Percentiles rank a stretch among this genome's conserved stretches.
phyloP scores from a whole-genome alignment of 1,139 yeast species.

The Sugiyamaella xylanicola region DNA sequence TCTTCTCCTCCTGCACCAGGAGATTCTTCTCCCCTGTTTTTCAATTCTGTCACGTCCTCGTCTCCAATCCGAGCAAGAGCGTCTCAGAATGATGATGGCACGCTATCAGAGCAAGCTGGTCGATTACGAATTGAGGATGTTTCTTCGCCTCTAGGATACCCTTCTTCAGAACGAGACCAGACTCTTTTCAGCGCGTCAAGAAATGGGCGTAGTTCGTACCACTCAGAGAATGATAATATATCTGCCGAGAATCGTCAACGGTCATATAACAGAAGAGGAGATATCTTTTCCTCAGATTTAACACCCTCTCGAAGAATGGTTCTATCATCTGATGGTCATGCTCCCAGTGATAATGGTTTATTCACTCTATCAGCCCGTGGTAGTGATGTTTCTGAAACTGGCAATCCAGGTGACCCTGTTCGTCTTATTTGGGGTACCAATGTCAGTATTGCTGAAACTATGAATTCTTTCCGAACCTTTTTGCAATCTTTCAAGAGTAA shows the following conservation, averaged over 20 bases:
- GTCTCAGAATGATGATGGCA: slow-evolving; percentile 21
- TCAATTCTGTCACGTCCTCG: slow-evolving; percentile 53
- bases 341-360: slow-evolving; percentile 18
- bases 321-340: slow-evolving; percentile 33
- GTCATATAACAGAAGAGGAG: slow-evolving; percentile 50
- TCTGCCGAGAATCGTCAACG: slow-evolving; percentile 28
- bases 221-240: slow-evolving; percentile 24
- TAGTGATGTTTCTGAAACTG: slow-evolving; percentile 31
- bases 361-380: slow-evolving; percentile 24
- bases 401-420: slow-evolving; percentile 63
- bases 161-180: slow-evolving; percentile 43
- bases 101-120: slow-evolving; percentile 26
- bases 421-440: slow-evolving; percentile 99
- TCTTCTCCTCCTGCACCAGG: slow-evolving; percentile 25
- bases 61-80: slow-evolving; percentile 39
- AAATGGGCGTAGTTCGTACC: slow-evolving; percentile 11
- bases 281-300: slow-evolving; percentile 58
- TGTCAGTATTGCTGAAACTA: slow-evolving; percentile 86
- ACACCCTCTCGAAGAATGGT: slow-evolving; percentile 51
- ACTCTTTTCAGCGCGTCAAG: background rate
- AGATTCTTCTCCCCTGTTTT: slow-evolving; percentile 47
- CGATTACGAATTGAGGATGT: slow-evolving; percentile 33
- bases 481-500: slow-evolving; percentile 80
- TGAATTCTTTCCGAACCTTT: slow-evolving; percentile 77
- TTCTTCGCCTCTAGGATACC: slow-evolving; percentile 53